phyloP scores from a whole-genome alignment of 2,329 filamentous ascomycete species.

The Exophiala aquamarina region DNA sequence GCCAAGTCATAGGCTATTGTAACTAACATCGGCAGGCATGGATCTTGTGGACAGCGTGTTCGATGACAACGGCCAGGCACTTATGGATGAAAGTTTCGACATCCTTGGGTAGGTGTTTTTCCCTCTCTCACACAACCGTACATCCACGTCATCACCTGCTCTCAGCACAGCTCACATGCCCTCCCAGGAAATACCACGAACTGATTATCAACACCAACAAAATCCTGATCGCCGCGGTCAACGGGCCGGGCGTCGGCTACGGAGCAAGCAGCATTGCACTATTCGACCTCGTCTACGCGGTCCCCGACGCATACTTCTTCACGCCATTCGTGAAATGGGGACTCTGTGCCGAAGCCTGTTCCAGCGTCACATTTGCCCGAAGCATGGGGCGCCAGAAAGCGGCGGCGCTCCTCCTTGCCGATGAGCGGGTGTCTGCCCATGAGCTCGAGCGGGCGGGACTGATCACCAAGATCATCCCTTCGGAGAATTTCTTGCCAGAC shows the following conservation, averaged over 20 bases:
- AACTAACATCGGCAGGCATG: too few relatives aligned
- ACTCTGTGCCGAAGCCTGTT: conserved; percentile 82
- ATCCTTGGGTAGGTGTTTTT: conserved; percentile 3
- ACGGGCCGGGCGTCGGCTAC: conserved; percentile 85
- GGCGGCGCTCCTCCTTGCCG: conserved; percentile 13
- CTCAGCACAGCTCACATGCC: background rate
- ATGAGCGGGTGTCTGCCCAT: conserved; percentile 10
- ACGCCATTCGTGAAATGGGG: conserved; percentile 89
- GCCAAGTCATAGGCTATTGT: too few relatives aligned
- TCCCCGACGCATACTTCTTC: conserved; percentile 76
- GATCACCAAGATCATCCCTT: conserved; percentile 16
- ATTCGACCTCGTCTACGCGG: conserved; percentile 88
- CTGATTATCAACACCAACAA: conserved; percentile 70
- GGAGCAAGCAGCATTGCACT: conserved; percentile 77
- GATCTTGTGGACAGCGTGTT: conserved; percentile 5
- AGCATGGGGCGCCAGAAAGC: conserved; percentile 21
- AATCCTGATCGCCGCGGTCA: conserved; percentile 85
- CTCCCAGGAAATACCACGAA: conserved; percentile 8
- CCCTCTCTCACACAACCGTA: background rate
- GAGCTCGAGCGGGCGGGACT: conserved; percentile 14
- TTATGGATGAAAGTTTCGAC: background rate
- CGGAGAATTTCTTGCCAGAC: conserved; percentile 9
- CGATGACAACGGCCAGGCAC: background rate
- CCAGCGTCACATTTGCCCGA: conserved; percentile 47
- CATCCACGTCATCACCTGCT: conserved; percentile 1